Evolutionary conservation across 2,329 filamentous ascomycete genomes (phyloP).

Genomic region (Colletotrichum nymphaeae): DNA sequence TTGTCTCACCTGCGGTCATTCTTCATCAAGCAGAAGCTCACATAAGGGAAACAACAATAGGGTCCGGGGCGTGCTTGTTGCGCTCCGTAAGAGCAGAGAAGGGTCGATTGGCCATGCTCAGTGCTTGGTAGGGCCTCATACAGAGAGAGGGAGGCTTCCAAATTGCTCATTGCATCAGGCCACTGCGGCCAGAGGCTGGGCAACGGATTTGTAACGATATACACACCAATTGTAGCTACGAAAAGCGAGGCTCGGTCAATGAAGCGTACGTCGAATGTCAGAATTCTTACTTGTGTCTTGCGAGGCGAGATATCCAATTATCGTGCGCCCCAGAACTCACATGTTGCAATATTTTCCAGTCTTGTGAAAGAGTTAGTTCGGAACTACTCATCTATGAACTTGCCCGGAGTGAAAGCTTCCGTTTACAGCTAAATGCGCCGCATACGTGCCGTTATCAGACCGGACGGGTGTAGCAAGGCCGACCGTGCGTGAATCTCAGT

Average conservation of each 20-base stretch:
- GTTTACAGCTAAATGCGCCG: not conserved
- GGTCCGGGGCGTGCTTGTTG: slow-evolving; percentile 1
- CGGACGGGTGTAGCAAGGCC: not conserved
- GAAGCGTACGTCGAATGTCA: slow-evolving; percentile 29
- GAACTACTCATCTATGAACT: not conserved
- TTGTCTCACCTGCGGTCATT: slow-evolving; percentile 94
- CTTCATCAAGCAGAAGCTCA: slow-evolving; percentile 99
- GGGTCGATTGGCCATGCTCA: not conserved
- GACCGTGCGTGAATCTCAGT: too few relatives aligned
- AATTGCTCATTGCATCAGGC: not conserved
- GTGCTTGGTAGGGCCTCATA: not conserved
- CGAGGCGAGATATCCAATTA: not conserved
- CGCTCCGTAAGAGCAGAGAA: not conserved
- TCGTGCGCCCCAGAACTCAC: not conserved
- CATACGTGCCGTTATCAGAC: not conserved
- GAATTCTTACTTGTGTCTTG: not conserved
- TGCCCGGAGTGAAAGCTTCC: not conserved
- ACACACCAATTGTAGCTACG: slow-evolving; percentile 31
- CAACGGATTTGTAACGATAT: slow-evolving; percentile 33
- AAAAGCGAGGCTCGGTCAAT: slow-evolving; percentile 29
- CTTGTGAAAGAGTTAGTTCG: not conserved
- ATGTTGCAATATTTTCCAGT: not conserved
- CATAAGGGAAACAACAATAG: slow-evolving; percentile 61
- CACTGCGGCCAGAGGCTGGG: slow-evolving; percentile 1
- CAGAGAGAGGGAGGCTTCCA: not conserved